Base-by-base conservation (phyloP, 1,284 basidiomycete species). In the Porogramme epimiltina region DNA sequence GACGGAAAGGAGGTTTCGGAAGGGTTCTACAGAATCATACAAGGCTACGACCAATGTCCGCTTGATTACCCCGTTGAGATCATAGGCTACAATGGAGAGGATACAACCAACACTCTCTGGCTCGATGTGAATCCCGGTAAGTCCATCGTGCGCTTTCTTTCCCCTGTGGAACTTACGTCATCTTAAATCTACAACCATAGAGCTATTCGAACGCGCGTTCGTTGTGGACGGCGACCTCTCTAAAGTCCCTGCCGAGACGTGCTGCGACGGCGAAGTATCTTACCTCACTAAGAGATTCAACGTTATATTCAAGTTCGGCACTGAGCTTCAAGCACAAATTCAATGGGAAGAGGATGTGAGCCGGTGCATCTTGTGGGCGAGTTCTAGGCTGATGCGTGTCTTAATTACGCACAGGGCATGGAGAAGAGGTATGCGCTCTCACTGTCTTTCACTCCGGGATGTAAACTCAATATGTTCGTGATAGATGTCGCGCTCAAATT, bases 231-330 rank as follows among this genome's bases (percentile, higher is more conserved):
- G 69, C 3, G 72, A 81, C 45, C 69, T 73, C 0, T 66, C 72
- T 0, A 56, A 64, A 20, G 61, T 75, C 34, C 6, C 28, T 8
- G 6, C 13, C 8, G 28, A 31, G 13, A 31, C 10, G 26, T 3
- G 5, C 8, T 26, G 8, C 8, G 6, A 19, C 59, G 61, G 20
- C 65, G 56, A n/a, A 41, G 34, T 5, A 6, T 6, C 13, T 10
- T 73, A 67, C 42, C 80, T 72, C 52, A 59, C 64, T 39, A 69
- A 73, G 38, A 62, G 69, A 16, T 80, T 72, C 55, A 71, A 76
- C 18, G 67, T 82, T 45, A 66, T 82, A 18, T 63, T 82, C 47
- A 66, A n/a, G n/a, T n/a, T 79, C 8, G 59, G 77, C 31, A 73
- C 76, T 0, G 76, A 78, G 49, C 34, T 77, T n/a, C 68, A 72